Evolutionary conservation across 2,329 filamentous ascomycete genomes (phyloP), one percentile per base, ranked within the genome.

Genomic region (Catunica adiposa): DNA sequence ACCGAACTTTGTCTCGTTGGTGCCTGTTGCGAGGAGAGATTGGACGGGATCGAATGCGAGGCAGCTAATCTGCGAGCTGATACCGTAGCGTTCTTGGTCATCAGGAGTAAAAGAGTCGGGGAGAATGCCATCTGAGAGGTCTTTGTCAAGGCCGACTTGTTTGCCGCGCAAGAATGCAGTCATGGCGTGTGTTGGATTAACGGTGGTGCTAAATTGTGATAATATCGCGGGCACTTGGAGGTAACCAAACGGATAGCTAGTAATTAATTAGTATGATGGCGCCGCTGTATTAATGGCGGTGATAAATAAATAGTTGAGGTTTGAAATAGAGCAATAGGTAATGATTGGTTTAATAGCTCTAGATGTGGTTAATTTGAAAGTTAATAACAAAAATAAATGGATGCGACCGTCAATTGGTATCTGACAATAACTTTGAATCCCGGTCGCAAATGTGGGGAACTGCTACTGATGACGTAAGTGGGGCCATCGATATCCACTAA

Each of bases 31-130:
- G 53, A 98, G 76, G 57, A 98, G 80, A 26, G 89, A 95, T 66
- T 98, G 92, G 11, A 96, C 77, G 1, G 92, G 89, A 62, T 97
- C 89, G 71, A 94, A 97, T 59, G 89, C 85, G 61, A 97, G 72
- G 61, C 84, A 85, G 63, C 86, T 88, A 63, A 83, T 78, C 65
- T 83, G 80, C 20, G 83, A 88, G 66, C 84, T 86, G 68, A 96
- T 83, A 59, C 89, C 88, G 67, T 85, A 90, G 60, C 86, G 80
- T 53, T 79, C 78, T 63, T 88, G 85, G 69, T 95, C 87, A 66
- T 96, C 89, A 23, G 90, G 79, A 58, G 79, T 73, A 66, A 97
- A 95, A 14, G 86, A 71, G 59, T 87, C 85, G 38, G 87, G 78
- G 17, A 80, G 75, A 60, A 97, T 80, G 61, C 83, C 85, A 17